phyloP scores from a whole-genome alignment of 2,329 filamentous ascomycete genomes.

The Immersiporthe knoxdaviesiana region DNA sequence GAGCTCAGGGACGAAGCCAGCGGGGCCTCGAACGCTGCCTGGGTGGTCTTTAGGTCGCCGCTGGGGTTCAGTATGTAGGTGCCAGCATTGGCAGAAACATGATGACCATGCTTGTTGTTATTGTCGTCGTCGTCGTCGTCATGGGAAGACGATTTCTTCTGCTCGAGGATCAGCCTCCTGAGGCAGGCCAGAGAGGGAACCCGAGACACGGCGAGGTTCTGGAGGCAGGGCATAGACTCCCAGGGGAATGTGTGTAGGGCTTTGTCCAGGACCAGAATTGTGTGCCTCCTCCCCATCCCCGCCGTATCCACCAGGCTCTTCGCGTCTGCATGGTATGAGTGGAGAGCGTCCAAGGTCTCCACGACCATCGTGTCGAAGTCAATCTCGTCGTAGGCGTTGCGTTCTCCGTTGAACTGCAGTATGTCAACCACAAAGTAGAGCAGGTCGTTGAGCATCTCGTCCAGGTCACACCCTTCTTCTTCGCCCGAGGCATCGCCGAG shows the following conservation, averaged over 20 bases:
- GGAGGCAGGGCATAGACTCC: conserved; percentile 90
- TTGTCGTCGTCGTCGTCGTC: no score
- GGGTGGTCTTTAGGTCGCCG: conserved; percentile 79
- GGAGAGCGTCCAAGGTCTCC: conserved; percentile 82
- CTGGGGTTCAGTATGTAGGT: conserved; percentile 90
- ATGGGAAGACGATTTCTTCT: conserved; percentile 31
- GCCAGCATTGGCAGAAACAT: conserved; percentile 59
- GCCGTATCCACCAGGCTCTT: conserved; percentile 34
- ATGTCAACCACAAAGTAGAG: conserved; percentile 97
- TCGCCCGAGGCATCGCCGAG: conserved; percentile 73
- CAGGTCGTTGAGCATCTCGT: conserved; percentile 88
- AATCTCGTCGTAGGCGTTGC: conserved; percentile 96
- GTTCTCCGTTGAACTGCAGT: conserved; percentile 93
- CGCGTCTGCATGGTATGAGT: conserved; percentile 69
- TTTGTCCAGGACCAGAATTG: conserved; percentile 89
- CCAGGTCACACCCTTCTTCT: conserved; percentile 71
- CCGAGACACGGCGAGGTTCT: conserved; percentile 77
- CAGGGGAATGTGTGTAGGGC: conserved; percentile 89
- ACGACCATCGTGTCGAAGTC: conserved; percentile 92
- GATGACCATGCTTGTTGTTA: conserved; percentile 50
- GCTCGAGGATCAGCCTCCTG: conserved; percentile 71
- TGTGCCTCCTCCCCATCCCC: conserved; percentile 63
- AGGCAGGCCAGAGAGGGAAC: conserved; percentile 86
- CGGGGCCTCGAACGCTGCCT: conserved; percentile 70
- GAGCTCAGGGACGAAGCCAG: conserved; percentile 65